phyloP scores from a whole-genome alignment of 768 basidiomycete genomes.

The Lentinus tigrinus region DNA sequence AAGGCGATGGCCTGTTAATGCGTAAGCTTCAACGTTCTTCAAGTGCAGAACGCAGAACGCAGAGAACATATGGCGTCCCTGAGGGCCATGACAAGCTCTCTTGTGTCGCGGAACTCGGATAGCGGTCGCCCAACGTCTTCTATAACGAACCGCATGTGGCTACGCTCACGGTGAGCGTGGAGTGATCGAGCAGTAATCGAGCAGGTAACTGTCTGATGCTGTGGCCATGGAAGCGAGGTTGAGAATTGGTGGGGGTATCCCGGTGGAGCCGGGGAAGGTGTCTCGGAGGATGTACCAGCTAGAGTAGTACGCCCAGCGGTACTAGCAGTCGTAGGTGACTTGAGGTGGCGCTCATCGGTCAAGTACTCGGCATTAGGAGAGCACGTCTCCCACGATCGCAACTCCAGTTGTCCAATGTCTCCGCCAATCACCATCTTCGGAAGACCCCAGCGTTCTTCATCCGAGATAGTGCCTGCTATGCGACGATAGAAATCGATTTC shows the following conservation, averaged over 20 bases:
- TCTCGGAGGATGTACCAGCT: background rate
- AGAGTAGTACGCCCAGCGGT: background rate
- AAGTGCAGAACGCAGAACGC: background rate
- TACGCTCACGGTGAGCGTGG: background rate
- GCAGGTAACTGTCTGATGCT: slow-evolving; percentile 11
- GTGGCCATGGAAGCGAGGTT: background rate
- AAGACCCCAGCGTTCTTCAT: background rate
- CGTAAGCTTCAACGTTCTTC: background rate
- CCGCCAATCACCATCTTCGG: slow-evolving; percentile 2
- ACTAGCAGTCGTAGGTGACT: background rate
- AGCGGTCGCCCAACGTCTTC: slow-evolving; percentile 3
- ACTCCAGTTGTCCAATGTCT: slow-evolving; percentile 1
- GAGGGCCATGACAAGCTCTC: background rate
- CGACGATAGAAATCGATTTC: slow-evolving; percentile 6
- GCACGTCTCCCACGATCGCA: slow-evolving; percentile 1
- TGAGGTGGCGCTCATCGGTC: background rate
- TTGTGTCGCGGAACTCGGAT: background rate
- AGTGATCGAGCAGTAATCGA: background rate
- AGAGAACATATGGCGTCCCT: slow-evolving; percentile 3
- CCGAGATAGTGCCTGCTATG: background rate
- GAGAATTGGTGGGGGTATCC: background rate
- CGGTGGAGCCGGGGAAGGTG: background rate
- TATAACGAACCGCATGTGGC: slow-evolving; percentile 12
- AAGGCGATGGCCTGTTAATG: slow-evolving; percentile 2
- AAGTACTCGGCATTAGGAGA: background rate